Conservation (phyloP, 257 asterid genomes). For the Penstemon davidsonii region DNA sequence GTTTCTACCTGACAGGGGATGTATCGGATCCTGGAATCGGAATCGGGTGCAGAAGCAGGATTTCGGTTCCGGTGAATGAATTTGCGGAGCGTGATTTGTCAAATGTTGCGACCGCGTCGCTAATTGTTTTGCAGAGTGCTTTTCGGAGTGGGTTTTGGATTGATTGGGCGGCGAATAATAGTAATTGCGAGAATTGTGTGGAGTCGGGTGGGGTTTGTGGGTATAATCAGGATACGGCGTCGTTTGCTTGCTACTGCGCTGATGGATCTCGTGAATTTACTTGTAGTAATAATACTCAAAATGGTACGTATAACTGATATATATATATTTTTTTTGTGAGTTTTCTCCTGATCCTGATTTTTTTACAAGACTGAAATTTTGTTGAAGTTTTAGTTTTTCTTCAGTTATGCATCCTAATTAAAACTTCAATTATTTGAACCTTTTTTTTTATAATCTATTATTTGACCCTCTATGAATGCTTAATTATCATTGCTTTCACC, state of each 20-base stretch:
- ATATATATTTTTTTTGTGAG: background rate
- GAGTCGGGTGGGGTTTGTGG: constrained; percentile 36
- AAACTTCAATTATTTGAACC: no score
- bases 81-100: background rate
- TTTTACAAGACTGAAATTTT: no score
- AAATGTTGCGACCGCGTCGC: background rate
- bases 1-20: background rate
- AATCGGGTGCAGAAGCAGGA: background rate
- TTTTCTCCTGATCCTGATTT: no score
- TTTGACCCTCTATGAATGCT: no score
- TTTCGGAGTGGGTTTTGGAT: constrained; percentile 33
- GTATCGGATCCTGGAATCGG: background rate
- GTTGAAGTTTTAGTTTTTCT: no score
- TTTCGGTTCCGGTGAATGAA: constrained; percentile 13
- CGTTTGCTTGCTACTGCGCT: constrained; percentile 28
- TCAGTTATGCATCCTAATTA: no score
- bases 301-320: background rate
- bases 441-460: no score
- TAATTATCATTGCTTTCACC: no score
- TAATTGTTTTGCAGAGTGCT: background rate
- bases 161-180: constrained; percentile 27
- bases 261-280: background rate
- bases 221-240: background rate
- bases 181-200: background rate
- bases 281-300: constrained; percentile 10